Percentiles rank a stretch among this genome's conserved stretches.
Evolutionary conservation across 2,329 filamentous ascomycete genomes (phyloP).

Genomic region (Mariannaea elegans): DNA sequence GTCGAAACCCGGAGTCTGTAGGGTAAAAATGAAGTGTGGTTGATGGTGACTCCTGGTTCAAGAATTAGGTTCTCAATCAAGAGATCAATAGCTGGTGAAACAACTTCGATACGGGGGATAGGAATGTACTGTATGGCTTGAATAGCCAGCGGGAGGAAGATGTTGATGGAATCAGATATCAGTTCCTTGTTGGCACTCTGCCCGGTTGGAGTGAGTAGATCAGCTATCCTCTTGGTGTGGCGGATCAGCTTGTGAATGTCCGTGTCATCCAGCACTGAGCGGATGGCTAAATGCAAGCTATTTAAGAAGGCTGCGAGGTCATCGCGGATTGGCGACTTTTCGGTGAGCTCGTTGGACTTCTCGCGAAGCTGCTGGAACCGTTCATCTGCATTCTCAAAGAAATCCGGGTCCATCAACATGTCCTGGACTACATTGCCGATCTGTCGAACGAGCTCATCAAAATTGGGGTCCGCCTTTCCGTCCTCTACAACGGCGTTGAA

Average conservation of each 20-base stretch:
- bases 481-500: conserved; percentile 79
- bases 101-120: conserved; percentile 89
- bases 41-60: conserved; percentile 85
- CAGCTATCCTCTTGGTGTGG: conserved; percentile 73
- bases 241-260: conserved; percentile 75
- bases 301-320: conserved; percentile 78
- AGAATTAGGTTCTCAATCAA: conserved; percentile 90
- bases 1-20: conserved; percentile 84
- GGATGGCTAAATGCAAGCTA: conserved; percentile 73
- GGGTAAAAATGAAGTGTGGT: conserved; percentile 88
- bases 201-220: conserved; percentile 73
- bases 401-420: conserved; percentile 85
- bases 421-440: conserved; percentile 79
- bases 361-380: conserved; percentile 60
- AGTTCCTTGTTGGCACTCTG: conserved; percentile 75
- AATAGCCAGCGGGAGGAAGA: conserved; percentile 82
- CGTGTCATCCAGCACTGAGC: conserved; percentile 74
- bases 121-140: conserved; percentile 86
- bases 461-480: conserved; percentile 79
- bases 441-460: conserved; percentile 79
- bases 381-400: conserved; percentile 77
- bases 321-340: conserved; percentile 72
- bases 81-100: conserved; percentile 83
- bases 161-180: conserved; percentile 77
- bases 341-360: conserved; percentile 70